Percentiles rank a stretch among this genome's conserved stretches.
Conservation (phyloP, 2,329 filamentous ascomycete genomes). For the Aspergillus candidus region DNA sequence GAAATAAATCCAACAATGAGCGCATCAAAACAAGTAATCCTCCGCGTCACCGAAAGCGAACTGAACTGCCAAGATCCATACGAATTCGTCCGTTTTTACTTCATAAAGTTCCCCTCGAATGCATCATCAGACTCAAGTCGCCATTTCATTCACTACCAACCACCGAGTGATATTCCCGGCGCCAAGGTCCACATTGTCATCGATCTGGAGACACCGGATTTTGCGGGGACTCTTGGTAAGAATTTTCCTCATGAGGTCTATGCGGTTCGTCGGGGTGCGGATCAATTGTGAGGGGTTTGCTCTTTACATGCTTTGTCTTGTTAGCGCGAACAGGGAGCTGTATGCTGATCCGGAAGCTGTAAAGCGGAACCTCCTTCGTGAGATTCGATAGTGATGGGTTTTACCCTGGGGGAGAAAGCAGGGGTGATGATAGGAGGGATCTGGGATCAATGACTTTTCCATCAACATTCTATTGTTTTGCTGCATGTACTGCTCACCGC, state of each 20-base stretch:
- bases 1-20: background rate
- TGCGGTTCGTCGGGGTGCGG: background rate
- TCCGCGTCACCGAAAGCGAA: background rate
- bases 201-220: background rate
- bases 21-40: conserved; percentile 1
- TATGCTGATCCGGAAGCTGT: background rate
- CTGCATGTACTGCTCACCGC: no score
- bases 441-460: no score
- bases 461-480: no score
- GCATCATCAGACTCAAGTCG: background rate
- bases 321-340: background rate
- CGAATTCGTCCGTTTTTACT: conserved; percentile 1
- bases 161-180: conserved; percentile 1
- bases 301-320: background rate
- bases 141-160: conserved; percentile 4
- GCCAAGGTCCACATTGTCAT: conserved; percentile 3
- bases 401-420: conserved; percentile 1
- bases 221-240: background rate
- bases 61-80: background rate
- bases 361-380: background rate
- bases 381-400: background rate
- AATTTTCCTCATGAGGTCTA: background rate
- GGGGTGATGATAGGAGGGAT: background rate
- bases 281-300: background rate
- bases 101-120: conserved; percentile 1